Base-by-base conservation (phyloP, 2,329 filamentous ascomycete genomes). In the Sporothrix sp. region DNA sequence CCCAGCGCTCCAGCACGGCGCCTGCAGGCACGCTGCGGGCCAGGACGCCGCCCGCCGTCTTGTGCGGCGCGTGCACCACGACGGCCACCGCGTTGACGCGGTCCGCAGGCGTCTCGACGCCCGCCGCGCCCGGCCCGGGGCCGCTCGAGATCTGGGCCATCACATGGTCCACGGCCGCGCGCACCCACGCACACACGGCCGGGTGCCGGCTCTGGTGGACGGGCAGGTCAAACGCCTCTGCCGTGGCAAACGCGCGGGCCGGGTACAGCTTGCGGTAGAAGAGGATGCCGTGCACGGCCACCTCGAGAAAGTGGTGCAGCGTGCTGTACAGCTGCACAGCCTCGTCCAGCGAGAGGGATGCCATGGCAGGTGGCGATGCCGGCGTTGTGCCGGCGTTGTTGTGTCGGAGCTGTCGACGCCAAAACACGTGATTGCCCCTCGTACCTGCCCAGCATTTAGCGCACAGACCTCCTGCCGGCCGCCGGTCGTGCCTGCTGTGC, bases 171-270 rank as follows among this genome's bases (percentile, higher is more conserved):
- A 93, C 78, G 57, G 89, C 87, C 64, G 93, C 85, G 62, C 75
- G 79, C 66, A 95, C 81, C 85, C 90, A 96, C 60, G 80, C 71
- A 73, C 87, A 94, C 57, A 95, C 85, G 59, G 79, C 79, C 0
- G 90, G 87, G 66, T 95, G 89, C 52, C 89, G 84, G 54, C 81
- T 91, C 64, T 95, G 89, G 60, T 85, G 84, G 40, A 94, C 84
- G 27, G 87, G 78, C 52, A 88, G 82, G 68, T 91, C 89, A 73
- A 90, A 90, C 60, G 87, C 88, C 56, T 84, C 79, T 35, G 84
- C 79, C 37, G 84, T 80, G 52, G 91, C 77, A 68, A 95, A 96
- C 32, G 87, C 87, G 25, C 78, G 68, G 44, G 70, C 66, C 0
- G 90, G 88, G 66, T 96, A 96, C 61, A 95, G 79, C 53, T 68